phyloP scores from a whole-genome alignment of 208 protist species.

The Acanthamoeba healyi region DNA sequence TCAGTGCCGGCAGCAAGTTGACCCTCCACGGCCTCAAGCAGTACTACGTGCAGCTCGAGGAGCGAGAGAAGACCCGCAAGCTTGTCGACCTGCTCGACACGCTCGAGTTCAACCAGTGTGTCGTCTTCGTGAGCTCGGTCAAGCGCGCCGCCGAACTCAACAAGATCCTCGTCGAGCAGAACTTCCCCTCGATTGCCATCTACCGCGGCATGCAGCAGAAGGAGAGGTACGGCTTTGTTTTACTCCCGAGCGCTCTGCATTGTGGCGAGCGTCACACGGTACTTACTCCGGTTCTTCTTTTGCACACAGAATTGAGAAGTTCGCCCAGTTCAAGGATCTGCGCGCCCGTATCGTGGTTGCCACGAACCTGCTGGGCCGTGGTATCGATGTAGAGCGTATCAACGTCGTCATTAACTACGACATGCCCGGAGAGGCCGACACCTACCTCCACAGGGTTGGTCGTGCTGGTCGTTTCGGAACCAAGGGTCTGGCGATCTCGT shows the following conservation, averaged over 20 bases:
- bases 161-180: constrained; percentile 95
- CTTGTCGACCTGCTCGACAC: constrained; percentile 98
- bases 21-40: constrained; percentile 99
- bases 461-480: constrained; percentile 99
- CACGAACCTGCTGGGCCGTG: constrained; percentile 99
- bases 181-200: constrained; percentile 97
- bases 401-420: constrained; percentile 99
- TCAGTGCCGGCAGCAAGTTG: constrained; percentile 98
- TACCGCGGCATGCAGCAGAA: constrained; percentile 96
- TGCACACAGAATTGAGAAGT: constrained; percentile 77
- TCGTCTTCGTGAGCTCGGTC: constrained; percentile 99
- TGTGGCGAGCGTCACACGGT: no score
- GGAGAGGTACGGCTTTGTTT: constrained; percentile 87
- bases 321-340: constrained; percentile 98
- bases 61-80: constrained; percentile 98
- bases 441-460: constrained; percentile 98
- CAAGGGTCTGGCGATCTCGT: constrained; percentile 99
- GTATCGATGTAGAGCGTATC: constrained; percentile 99
- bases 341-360: constrained; percentile 98
- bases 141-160: constrained; percentile 95
- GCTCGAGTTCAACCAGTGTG: constrained; percentile 99
- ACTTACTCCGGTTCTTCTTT: no score
- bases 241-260: constrained; percentile 78
- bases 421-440: constrained; percentile 97
- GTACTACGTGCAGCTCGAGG: constrained; percentile 98